phyloP scores from a whole-genome alignment of 441 rosid genomes.

The Euphorbia corollata region DNA sequence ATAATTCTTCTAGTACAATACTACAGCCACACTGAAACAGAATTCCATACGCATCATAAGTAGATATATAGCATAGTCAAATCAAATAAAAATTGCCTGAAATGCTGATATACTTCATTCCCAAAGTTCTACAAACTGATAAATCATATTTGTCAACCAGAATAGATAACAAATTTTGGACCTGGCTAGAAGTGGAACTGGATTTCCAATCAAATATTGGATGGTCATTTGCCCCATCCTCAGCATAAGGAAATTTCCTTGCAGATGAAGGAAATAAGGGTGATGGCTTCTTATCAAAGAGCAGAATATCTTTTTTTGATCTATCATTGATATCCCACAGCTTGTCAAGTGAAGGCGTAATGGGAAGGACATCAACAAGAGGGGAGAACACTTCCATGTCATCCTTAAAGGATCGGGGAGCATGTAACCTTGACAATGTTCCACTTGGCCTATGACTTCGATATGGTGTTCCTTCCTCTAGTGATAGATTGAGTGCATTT shows the following conservation, averaged over 20 bases:
- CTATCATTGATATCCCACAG: conserved; percentile 60
- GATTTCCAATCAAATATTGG: conserved; percentile 73
- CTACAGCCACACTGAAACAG: background rate
- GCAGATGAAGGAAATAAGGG: conserved; percentile 58
- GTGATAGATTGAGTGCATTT: conserved; percentile 33
- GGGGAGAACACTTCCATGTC: conserved; percentile 97
- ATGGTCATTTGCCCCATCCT: conserved; percentile 56
- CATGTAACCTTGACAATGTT: conserved; percentile 57
- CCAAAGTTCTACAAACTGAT: background rate
- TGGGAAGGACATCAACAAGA: conserved; percentile 64
- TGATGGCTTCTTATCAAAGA: conserved; percentile 58
- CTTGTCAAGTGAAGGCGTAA: conserved; percentile 72
- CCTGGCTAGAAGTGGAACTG: conserved; percentile 66
- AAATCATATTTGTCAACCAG: conserved; percentile 3
- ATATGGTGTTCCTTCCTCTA: conserved; percentile 61
- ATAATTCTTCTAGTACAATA: background rate
- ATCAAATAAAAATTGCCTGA: background rate
- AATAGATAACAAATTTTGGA: conserved; percentile 21
- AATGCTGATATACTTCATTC: background rate
- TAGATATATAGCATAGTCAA: background rate
- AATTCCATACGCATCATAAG: conserved; percentile 1
- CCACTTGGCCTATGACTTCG: conserved; percentile 61
- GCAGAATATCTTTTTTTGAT: conserved; percentile 42
- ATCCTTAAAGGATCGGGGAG: conserved; percentile 75
- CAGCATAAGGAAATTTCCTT: conserved; percentile 59